Conservation (phyloP, 2,329 filamentous ascomycete species). For the Myriosclerotinia duriaeana region DNA sequence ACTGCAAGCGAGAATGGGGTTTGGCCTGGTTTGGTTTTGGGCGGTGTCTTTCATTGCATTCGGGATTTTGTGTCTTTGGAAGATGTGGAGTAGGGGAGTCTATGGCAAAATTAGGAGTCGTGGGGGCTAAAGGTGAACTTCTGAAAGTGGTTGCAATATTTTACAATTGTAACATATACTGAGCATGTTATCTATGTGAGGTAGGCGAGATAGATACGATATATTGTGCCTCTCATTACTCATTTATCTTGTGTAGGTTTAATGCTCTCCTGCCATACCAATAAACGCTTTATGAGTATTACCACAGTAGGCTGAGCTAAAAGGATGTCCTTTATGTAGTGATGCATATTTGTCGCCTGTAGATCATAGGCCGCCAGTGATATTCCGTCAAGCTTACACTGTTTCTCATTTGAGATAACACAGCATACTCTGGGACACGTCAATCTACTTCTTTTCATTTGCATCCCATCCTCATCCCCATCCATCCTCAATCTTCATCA, state of each 20-base stretch:
- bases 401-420: too few species aligned
- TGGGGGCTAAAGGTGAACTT: background rate
- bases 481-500: too few species aligned
- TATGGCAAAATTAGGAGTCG: slow-evolving; percentile 1
- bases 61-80: background rate
- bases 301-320: background rate
- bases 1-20: slow-evolving; percentile 4
- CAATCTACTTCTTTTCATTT: too few species aligned
- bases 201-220: background rate
- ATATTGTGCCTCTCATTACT: background rate
- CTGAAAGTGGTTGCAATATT: background rate
- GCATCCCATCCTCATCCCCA: too few species aligned
- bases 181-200: background rate
- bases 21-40: background rate
- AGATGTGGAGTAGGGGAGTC: slow-evolving; percentile 1
- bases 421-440: too few species aligned
- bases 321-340: background rate
- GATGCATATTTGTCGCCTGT: background rate
- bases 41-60: background rate
- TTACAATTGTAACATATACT: background rate
- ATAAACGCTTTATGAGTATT: background rate
- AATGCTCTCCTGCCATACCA: too few species aligned
- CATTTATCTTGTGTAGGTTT: background rate
- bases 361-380: background rate
- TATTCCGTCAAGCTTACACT: too few species aligned